Evolutionary conservation across 768 basidiomycete species (phyloP).

Genomic region (Rickenella mellea): DNA sequence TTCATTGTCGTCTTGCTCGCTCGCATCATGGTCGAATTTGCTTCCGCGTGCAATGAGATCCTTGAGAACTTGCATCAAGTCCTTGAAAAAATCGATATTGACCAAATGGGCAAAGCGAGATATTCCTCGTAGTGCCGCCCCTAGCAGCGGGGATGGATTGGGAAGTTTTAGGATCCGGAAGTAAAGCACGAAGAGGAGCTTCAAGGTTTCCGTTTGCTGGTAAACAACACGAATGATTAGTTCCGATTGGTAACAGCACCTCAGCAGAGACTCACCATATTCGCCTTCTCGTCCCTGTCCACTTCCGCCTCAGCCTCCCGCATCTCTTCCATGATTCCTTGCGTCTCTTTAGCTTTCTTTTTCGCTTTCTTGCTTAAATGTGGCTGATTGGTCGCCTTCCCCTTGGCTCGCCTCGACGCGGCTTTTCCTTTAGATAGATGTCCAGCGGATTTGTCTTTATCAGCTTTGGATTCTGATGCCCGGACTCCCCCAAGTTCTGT

Average conservation of each 20-base stretch:
- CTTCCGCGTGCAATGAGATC: conserved; percentile 47
- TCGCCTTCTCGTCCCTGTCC: conserved; percentile 81
- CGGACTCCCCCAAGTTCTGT: conserved; percentile 70
- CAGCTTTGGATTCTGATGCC: conserved; percentile 60
- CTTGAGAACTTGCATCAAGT: conserved; percentile 82
- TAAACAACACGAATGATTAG: conserved; percentile 13
- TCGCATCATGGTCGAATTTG: conserved; percentile 18
- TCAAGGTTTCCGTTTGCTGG: conserved; percentile 96
- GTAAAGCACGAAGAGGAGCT: conserved; percentile 93
- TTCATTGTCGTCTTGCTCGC: conserved; percentile 30
- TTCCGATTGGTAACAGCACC: conserved; percentile 1
- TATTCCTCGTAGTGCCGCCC: conserved; percentile 85
- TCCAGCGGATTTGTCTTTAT: conserved; percentile 33
- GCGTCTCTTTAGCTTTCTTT: conserved; percentile 78
- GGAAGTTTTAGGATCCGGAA: conserved; percentile 91
- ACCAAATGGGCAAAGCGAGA: conserved; percentile 92
- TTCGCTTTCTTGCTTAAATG: conserved; percentile 90
- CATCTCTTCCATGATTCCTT: conserved; percentile 86
- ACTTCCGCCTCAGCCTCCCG: conserved; percentile 91
- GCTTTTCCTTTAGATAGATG: conserved; percentile 35
- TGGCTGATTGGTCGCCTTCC: conserved; percentile 49
- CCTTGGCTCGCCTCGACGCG: conserved; percentile 37
- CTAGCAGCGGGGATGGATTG: conserved; percentile 65
- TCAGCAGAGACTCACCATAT: conserved; percentile 46
- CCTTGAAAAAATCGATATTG: conserved; percentile 97